Evolutionary conservation across 108 stramenopile species (phyloP).

Genomic region (Fistulifera pelliculosa): DNA sequence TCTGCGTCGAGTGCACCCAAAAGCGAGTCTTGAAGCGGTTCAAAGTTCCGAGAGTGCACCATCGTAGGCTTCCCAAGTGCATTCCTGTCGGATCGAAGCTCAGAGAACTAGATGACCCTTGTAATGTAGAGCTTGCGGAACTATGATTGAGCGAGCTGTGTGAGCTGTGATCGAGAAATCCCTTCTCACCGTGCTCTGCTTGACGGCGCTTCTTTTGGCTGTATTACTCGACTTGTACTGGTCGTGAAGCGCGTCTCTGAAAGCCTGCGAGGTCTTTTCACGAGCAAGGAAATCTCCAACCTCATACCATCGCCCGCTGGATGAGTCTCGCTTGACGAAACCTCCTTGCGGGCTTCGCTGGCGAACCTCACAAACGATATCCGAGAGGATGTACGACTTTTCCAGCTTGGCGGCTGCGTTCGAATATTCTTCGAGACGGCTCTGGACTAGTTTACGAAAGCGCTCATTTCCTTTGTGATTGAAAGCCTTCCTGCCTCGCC

Average conservation of each 20-base stretch:
- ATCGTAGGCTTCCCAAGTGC: no score
- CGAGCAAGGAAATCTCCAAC: slow-evolving; percentile 24
- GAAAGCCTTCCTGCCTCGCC: slow-evolving; percentile 3
- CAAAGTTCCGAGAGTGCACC: no score
- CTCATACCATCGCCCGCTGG: slow-evolving; percentile 20
- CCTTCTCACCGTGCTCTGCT: slow-evolving; percentile 4
- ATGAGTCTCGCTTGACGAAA: slow-evolving; percentile 17
- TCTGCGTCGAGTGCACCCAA: no score
- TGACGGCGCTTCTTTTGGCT: slow-evolving; percentile 29
- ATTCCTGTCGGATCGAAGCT: no score
- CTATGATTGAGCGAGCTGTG: no score
- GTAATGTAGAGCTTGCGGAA: no score
- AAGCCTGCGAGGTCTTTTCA: slow-evolving; percentile 21
- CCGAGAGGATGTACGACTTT: slow-evolving; percentile 14
- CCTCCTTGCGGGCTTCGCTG: slow-evolving; percentile 14
- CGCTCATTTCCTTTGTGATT: slow-evolving; percentile 10
- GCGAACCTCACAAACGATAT: slow-evolving; percentile 14
- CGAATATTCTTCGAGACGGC: slow-evolving; percentile 9
- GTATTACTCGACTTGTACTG: slow-evolving; percentile 18
- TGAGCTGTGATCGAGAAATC: no score
- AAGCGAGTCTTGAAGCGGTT: no score
- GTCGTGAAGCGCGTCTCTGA: slow-evolving; percentile 17
- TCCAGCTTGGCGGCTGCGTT: slow-evolving; percentile 16
- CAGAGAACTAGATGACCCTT: no score
- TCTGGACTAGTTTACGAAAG: slow-evolving; percentile 11